Evolutionary conservation across 2,329 filamentous ascomycete species (phyloP).

Genomic region (Pseudogymnoascus sp.): DNA sequence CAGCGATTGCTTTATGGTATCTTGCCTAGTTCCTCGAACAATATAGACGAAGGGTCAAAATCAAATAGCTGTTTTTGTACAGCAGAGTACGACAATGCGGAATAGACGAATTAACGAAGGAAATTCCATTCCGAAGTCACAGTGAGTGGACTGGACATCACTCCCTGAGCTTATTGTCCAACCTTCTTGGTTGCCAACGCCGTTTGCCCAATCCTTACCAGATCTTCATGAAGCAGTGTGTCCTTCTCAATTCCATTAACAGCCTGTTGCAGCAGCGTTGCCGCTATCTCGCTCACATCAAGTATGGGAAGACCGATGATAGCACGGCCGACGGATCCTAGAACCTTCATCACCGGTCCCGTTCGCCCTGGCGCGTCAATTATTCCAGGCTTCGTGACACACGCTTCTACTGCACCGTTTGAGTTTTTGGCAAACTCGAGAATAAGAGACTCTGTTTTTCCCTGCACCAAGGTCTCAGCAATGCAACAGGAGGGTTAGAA

Average conservation of each 20-base stretch:
- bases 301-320: slow-evolving; percentile 31
- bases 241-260: slow-evolving; percentile 42
- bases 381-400: slow-evolving; percentile 38
- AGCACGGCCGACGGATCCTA: slow-evolving; percentile 19
- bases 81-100: not conserved
- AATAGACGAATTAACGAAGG: not conserved
- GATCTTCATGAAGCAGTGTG: slow-evolving; percentile 36
- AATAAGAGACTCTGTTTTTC: slow-evolving; percentile 39
- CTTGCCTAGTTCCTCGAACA: not conserved
- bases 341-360: slow-evolving; percentile 15
- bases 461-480: slow-evolving; percentile 29
- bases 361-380: slow-evolving; percentile 30
- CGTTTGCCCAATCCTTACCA: slow-evolving; percentile 33
- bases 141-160: not conserved
- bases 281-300: slow-evolving; percentile 32
- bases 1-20: not conserved
- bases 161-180: not conserved
- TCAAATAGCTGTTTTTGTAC: not conserved
- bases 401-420: slow-evolving; percentile 32
- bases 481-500: not conserved
- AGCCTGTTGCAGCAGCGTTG: slow-evolving; percentile 38
- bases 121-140: not conserved
- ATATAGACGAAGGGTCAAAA: not conserved
- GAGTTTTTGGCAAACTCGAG: slow-evolving; percentile 35
- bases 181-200: not conserved